Base-by-base conservation (phyloP, 495 filamentous ascomycete species). In the Podospora didyma region DNA sequence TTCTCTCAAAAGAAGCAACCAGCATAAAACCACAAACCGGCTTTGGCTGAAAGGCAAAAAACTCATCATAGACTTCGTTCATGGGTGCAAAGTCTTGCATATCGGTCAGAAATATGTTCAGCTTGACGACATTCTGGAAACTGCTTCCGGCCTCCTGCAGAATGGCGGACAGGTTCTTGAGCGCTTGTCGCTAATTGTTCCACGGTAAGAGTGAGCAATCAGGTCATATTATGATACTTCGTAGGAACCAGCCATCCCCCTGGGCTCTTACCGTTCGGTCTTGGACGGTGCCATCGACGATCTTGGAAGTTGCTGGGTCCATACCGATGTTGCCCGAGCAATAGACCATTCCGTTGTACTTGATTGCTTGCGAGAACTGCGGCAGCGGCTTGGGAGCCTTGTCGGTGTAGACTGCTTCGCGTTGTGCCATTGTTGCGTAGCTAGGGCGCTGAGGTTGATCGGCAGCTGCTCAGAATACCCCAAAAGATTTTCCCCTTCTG, bases 31-130 rank as follows among this genome's bases (percentile, higher is more conserved):
- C 5, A 64, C 69, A 51, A 60, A 76, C 76, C 19, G 83, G 82
- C 73, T 84, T 86, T 0, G 81, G 75, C 62, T 80, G 73, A 41
- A 74, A 74, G 34, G 71, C 68, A 22, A 84, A 84, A 55, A 82
- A 77, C 53, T 79, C 75, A 51, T 77, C 79, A 57, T 84, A 86
- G 0, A 76, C 80, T 41, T 73, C 73, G 56, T 85, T 88, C 81
- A 89, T 83, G 22, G 80, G 76, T 4, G 77, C 79, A 62, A 87
- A 89, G 62, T 88, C 77, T 52, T 78, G 76, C 84, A 89, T 88
- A 55, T 78, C 74, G 6, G 81, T 82, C 17, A 90, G 59, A 64
- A 86, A 90, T 34, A 88, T 75, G 62, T 86, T 86, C 56, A 85
- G 78, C 70, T 88, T 86, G 63, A 88, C 77, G 1, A 84, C 81